These are phyloP conservation scores for Silene conica DNA, from an alignment of 148 eudicot species.

Conservation along the genomic window DNA sequence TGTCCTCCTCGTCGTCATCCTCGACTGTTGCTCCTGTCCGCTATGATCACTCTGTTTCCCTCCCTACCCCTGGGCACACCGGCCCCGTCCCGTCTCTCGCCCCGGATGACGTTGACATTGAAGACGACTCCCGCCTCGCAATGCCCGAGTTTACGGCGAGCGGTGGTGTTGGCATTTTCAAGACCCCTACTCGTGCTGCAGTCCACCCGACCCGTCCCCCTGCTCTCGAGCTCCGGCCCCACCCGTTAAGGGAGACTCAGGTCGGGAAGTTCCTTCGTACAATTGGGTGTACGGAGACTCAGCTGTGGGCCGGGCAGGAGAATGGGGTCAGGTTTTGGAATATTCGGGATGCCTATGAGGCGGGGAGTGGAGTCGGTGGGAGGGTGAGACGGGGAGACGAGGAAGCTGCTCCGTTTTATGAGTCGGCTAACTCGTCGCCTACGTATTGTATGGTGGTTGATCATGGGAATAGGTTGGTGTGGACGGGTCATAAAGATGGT, in stretches of 20 bases:
- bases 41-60: constrained; percentile 29
- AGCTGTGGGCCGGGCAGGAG: constrained; percentile 96
- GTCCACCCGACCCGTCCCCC: constrained; percentile 82
- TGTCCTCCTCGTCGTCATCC: constrained; percentile 26
- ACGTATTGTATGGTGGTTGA: constrained; percentile 68
- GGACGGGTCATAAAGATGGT: constrained; percentile 98
- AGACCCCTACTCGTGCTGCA: constrained; percentile 59
- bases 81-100: background rate
- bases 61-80: constrained; percentile 6
- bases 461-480: constrained; percentile 66
- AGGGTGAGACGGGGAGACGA: constrained; percentile 79
- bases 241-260: constrained; percentile 90
- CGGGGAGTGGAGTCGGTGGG: constrained; percentile 66
- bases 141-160: constrained; percentile 62
- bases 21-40: background rate
- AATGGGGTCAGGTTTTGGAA: constrained; percentile 86
- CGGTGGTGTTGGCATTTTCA: constrained; percentile 59
- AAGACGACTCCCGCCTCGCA: constrained; percentile 17
- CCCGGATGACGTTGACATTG: constrained; percentile 3
- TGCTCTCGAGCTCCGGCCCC: constrained; percentile 84
- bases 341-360: constrained; percentile 49
- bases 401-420: constrained; percentile 85
- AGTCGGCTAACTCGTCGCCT: constrained; percentile 59
- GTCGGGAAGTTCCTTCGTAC: constrained; percentile 75
- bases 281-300: constrained; percentile 72